Evolutionary conservation across 169 alveolate genomes (phyloP).

Genomic region (Plasmodium billcollinsi): DNA sequence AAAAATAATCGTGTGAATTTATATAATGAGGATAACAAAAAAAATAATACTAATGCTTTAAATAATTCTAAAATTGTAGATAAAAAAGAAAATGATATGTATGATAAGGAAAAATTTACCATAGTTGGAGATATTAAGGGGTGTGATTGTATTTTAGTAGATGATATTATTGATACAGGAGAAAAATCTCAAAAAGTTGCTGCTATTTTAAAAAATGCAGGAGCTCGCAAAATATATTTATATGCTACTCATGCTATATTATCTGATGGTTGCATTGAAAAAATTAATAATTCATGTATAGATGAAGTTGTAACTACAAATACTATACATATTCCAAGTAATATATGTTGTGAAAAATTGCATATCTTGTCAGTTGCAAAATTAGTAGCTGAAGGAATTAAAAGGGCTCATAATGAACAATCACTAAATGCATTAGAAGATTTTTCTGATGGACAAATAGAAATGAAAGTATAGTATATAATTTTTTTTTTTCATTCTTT

Average conservation of each 20-base stretch:
- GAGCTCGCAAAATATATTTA: conserved; percentile 92
- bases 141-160: conserved; percentile 91
- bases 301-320: conserved; percentile 87
- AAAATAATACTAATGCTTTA: conserved; percentile 21
- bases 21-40: conserved; percentile 32
- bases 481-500: conserved; percentile 85
- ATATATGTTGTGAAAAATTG: conserved; percentile 80
- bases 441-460: conserved; percentile 89
- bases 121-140: conserved; percentile 91
- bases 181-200: conserved; percentile 93
- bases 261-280: conserved; percentile 84
- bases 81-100: conserved; percentile 83
- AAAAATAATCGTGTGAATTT: conserved; percentile 21
- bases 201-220: conserved; percentile 83
- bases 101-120: conserved; percentile 84
- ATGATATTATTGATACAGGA: conserved; percentile 94
- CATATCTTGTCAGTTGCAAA: conserved; percentile 83
- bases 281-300: conserved; percentile 82
- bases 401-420: conserved; percentile 81
- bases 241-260: conserved; percentile 93
- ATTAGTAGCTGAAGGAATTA: conserved; percentile 87
- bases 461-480: conserved; percentile 83
- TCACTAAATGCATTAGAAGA: conserved; percentile 81
- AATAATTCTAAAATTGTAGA: conserved; percentile 76
- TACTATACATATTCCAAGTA: conserved; percentile 81